These are phyloP conservation scores for Kwoniella shivajii DNA, from an alignment of 1,284 basidiomycete genomes.

Conservation along the genomic window DNA sequence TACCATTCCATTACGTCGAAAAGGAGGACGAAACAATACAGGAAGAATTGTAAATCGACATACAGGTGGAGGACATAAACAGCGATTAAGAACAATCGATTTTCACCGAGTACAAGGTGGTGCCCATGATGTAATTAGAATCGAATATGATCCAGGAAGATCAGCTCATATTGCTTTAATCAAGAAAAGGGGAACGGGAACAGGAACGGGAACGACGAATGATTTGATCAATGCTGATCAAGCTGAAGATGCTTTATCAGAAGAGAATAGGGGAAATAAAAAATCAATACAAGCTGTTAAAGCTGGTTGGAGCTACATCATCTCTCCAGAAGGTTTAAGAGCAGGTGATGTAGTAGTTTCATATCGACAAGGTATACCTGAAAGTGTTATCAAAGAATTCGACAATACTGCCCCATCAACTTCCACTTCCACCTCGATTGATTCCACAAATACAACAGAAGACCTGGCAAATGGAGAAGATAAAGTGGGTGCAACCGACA, in stretches of 20 bases:
- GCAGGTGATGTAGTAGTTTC: constrained; percentile 87
- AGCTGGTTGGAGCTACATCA: constrained; percentile 71
- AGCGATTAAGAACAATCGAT: constrained; percentile 83
- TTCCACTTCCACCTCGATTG: background rate
- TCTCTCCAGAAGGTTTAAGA: constrained; percentile 85
- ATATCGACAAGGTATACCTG: constrained; percentile 79
- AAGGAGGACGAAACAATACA: constrained; percentile 79
- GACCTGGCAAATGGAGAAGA: background rate
- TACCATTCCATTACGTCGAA: constrained; percentile 78
- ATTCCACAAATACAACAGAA: constrained; percentile 14
- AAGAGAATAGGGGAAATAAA: constrained; percentile 13
- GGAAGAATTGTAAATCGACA: constrained; percentile 88
- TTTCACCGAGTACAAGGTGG: constrained; percentile 77
- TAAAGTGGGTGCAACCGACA: constrained; percentile 17
- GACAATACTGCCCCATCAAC: constrained; percentile 44
- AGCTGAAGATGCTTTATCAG: constrained; percentile 29
- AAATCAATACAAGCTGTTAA: constrained; percentile 39
- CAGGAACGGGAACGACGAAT: constrained; percentile 40
- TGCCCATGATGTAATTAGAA: constrained; percentile 82
- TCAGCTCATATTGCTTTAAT: constrained; percentile 92
- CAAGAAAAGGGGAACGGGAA: constrained; percentile 32
- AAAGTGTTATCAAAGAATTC: constrained; percentile 71
- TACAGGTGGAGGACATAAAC: constrained; percentile 87
- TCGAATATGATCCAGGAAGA: constrained; percentile 95
- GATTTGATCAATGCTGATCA: constrained; percentile 19